phyloP scores from a whole-genome alignment of 345 rosid species.

The Psidium friedrichsthalianum region DNA sequence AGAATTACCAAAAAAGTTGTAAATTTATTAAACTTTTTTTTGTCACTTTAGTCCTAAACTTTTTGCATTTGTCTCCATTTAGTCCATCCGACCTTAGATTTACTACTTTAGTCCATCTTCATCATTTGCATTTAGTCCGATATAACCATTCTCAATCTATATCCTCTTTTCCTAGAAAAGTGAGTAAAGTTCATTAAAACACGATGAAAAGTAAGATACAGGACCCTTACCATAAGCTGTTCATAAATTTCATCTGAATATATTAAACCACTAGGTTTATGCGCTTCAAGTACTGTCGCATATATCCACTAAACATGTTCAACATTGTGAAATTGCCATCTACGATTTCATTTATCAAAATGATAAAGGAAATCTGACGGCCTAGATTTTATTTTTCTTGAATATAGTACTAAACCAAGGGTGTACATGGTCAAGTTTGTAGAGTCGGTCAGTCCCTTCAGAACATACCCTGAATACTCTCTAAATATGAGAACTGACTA shows the following conservation, averaged over 20 bases:
- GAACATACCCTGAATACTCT: not conserved
- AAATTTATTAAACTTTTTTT: too few species aligned
- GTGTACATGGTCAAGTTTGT: not conserved
- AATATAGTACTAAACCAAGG: not conserved
- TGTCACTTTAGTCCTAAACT: too few species aligned
- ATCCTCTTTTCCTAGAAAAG: too few species aligned
- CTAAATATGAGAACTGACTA: not conserved
- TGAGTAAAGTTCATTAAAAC: not conserved
- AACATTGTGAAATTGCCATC: not conserved
- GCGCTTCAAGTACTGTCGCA: not conserved
- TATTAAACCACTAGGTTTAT: not conserved
- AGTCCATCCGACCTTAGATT: too few species aligned
- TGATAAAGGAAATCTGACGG: not conserved
- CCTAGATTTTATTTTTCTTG: not conserved
- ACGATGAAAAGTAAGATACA: rapidly evolving
- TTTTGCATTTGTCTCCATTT: too few species aligned
- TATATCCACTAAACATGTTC: not conserved
- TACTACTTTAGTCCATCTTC: too few species aligned
- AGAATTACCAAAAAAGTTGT: too few species aligned
- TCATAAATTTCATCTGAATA: not conserved
- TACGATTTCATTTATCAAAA: not conserved
- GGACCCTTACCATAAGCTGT: not conserved
- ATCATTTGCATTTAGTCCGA: too few species aligned
- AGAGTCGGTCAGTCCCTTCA: not conserved
- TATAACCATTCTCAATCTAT: not conserved